A percentile compares a stretch with the other conserved stretches of the same genome.
These are phyloP conservation scores for Yamadazyma friedrichii DNA, from an alignment of 1,139 yeast species.

Conservation along the genomic window DNA sequence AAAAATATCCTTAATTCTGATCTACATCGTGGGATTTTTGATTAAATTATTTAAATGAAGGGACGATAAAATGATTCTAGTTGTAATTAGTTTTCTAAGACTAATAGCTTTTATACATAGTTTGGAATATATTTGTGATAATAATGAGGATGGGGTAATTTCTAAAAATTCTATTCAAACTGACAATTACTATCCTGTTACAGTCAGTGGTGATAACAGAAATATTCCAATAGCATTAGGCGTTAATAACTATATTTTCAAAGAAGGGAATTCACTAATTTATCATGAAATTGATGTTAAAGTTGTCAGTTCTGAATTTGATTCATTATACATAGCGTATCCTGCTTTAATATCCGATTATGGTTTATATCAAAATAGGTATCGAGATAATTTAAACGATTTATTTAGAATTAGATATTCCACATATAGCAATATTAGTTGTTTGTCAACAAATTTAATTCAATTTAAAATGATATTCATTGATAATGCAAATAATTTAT, in stretches of 20 bases:
- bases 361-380: conserved; percentile 8
- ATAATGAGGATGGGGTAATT: neutral
- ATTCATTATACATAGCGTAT: conserved; percentile 12
- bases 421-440: conserved; percentile 10
- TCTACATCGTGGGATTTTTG: too few relatives aligned
- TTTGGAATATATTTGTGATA: conserved; percentile 4
- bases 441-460: conserved; percentile 13
- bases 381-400: conserved; percentile 12
- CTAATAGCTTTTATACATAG: neutral
- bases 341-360: conserved; percentile 10
- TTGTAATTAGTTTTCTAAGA: too few relatives aligned
- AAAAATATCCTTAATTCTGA: too few relatives aligned
- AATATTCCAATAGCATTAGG: conserved; percentile 15
- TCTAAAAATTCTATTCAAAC: conserved; percentile 7
- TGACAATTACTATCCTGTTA: conserved; percentile 12
- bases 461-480: conserved; percentile 15
- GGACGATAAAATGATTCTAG: too few relatives aligned
- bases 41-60: too few relatives aligned
- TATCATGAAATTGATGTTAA: conserved; percentile 16
- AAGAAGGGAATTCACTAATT: conserved; percentile 3
- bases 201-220: conserved; percentile 9
- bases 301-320: conserved; percentile 11
- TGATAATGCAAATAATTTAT: conserved; percentile 8
- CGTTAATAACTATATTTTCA: conserved; percentile 13
- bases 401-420: conserved; percentile 14